Percentiles rank a stretch among this genome's conserved stretches.
Evolutionary conservation across 345 rosid species (phyloP).

Genomic region (Heritiera littoralis): DNA sequence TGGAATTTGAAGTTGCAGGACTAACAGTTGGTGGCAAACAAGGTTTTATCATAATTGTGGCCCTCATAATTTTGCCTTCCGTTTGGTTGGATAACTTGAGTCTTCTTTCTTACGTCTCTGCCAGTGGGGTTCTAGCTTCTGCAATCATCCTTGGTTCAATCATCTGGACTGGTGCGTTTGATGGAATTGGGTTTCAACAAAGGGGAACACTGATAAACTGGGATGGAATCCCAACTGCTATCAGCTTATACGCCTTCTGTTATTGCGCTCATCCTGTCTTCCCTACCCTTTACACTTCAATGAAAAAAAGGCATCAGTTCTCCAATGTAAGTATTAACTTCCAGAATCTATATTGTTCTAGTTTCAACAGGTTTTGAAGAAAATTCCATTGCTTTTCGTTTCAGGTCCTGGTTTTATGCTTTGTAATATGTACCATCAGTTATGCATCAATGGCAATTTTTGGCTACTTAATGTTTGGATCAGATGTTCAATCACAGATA

Average conservation of each 20-base stretch:
- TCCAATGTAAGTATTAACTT: slow-evolving; percentile 54
- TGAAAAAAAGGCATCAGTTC: slow-evolving; percentile 77
- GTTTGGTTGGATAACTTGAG: slow-evolving; percentile 79
- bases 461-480: slow-evolving; percentile 66
- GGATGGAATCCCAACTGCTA: slow-evolving; percentile 67
- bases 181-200: slow-evolving; percentile 69
- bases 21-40: slow-evolving; percentile 48
- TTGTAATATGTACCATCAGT: slow-evolving; percentile 44
- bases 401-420: slow-evolving; percentile 59
- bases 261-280: slow-evolving; percentile 91
- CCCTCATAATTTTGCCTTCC: slow-evolving; percentile 67
- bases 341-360: neutral
- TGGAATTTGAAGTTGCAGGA: slow-evolving; percentile 49
- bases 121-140: slow-evolving; percentile 87
- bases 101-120: slow-evolving; percentile 78
- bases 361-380: neutral
- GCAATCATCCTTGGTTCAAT: slow-evolving; percentile 66
- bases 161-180: slow-evolving; percentile 63
- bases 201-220: slow-evolving; percentile 45
- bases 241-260: slow-evolving; percentile 85
- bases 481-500: slow-evolving; percentile 46
- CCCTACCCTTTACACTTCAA: slow-evolving; percentile 82
- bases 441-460: slow-evolving; percentile 56
- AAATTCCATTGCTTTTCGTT: neutral
- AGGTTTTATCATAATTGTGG: slow-evolving; percentile 59